phyloP scores from a whole-genome alignment of 176 grass and related monocot genomes.

The Bromus sterilis region DNA sequence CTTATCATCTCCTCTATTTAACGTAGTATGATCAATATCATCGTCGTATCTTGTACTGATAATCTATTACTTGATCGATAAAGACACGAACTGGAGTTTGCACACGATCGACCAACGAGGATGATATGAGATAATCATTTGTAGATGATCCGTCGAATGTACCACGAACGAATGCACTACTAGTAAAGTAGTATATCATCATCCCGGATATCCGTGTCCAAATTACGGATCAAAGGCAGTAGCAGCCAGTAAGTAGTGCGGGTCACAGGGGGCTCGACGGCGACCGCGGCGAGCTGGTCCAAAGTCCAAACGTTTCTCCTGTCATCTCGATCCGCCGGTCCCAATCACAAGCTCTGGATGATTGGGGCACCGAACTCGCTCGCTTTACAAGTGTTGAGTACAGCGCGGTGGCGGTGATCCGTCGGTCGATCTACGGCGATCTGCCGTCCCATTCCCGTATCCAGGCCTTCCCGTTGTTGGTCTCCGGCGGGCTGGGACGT shows the following conservation, averaged over 20 bases:
- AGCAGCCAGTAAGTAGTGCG: background rate
- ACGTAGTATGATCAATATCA: background rate
- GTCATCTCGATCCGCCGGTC: background rate
- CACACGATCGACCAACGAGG: background rate
- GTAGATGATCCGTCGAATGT: background rate
- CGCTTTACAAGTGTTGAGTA: conserved; percentile 9
- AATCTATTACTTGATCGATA: background rate
- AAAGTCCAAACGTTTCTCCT: background rate
- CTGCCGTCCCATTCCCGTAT: background rate
- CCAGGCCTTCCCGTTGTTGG: conserved; percentile 3
- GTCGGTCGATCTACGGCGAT: background rate
- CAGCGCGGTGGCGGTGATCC: background rate
- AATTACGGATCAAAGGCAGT: background rate
- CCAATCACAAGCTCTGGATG: background rate
- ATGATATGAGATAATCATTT: background rate
- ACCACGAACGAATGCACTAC: background rate
- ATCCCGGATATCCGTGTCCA: background rate
- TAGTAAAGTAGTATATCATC: background rate
- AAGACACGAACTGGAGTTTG: background rate
- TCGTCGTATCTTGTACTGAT: background rate
- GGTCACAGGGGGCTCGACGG: background rate
- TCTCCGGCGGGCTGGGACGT: background rate
- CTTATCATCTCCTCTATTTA: background rate
- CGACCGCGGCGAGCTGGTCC: conserved; percentile 10
- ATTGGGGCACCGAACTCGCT: conserved; percentile 6